Conservation (phyloP, 1,284 basidiomycete species). For the Microbotryomycetes sp. region DNA sequence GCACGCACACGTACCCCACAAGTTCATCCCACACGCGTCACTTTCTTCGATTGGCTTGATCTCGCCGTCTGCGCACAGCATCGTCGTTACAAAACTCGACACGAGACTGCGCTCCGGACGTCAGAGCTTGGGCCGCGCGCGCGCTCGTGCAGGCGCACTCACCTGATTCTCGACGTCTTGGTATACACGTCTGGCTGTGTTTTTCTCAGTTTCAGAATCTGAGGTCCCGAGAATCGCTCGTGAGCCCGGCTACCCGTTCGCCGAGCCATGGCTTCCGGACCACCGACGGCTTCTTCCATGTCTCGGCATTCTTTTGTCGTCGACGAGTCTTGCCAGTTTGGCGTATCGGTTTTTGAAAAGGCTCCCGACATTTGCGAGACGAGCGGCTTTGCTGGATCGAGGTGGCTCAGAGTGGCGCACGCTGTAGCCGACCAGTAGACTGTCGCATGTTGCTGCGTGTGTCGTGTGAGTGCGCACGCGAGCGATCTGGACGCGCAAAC, state of each 20-base stretch:
- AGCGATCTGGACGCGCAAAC: slow-evolving; percentile 6
- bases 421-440: slow-evolving; percentile 71
- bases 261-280: slow-evolving; percentile 61
- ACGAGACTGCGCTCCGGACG: slow-evolving; percentile 60
- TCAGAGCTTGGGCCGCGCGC: too few species aligned
- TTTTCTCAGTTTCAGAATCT: slow-evolving; percentile 63
- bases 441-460: slow-evolving; percentile 73
- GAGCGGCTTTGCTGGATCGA: slow-evolving; percentile 53
- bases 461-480: not conserved
- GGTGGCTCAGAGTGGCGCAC: slow-evolving; percentile 49
- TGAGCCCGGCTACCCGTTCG: slow-evolving; percentile 77
- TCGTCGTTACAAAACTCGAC: slow-evolving; percentile 72
- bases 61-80: slow-evolving; percentile 52
- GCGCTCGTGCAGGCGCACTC: not conserved
- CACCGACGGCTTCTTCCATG: slow-evolving; percentile 61
- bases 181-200: slow-evolving; percentile 56
- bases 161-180: slow-evolving; percentile 57
- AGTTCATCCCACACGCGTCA: slow-evolving; percentile 87
- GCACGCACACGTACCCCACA: slow-evolving; percentile 49
- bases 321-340: slow-evolving; percentile 90
- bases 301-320: slow-evolving; percentile 65
- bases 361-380: slow-evolving; percentile 49
- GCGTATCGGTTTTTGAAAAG: slow-evolving; percentile 63
- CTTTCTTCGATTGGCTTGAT: slow-evolving; percentile 60
- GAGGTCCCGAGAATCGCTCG: slow-evolving; percentile 78